Conservation (phyloP, 2,329 filamentous ascomycete species). For the Clonostachys sp. region DNA sequence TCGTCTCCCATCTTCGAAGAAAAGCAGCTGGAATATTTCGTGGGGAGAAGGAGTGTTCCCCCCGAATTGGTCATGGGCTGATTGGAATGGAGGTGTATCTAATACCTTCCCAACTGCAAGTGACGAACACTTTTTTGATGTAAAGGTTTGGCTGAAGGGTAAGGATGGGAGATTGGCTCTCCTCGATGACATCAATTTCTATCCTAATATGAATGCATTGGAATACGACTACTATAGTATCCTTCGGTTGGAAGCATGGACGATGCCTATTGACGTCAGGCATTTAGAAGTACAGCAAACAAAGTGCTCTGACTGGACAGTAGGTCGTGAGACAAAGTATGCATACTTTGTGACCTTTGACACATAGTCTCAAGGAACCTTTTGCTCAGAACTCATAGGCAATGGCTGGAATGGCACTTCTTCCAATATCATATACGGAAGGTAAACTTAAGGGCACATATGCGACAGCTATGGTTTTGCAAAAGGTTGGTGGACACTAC, state of each 20-base stretch:
- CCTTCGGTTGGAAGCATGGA: background rate
- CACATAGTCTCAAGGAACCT: background rate
- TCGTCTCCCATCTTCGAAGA: background rate
- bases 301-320: background rate
- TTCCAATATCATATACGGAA: background rate
- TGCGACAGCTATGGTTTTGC: background rate
- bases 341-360: background rate
- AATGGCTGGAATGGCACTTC: background rate
- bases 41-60: background rate
- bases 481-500: background rate
- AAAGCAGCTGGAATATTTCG: background rate
- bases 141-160: background rate
- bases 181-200: background rate
- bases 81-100: background rate
- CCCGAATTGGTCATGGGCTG: background rate
- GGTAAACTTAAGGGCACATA: accelerated
- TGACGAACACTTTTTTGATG: background rate
- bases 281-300: background rate
- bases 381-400: background rate
- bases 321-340: background rate
- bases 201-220: background rate
- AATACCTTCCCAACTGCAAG: background rate
- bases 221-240: background rate
- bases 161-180: background rate
- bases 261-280: background rate